Evolutionary conservation across 2,329 filamentous ascomycete species (phyloP).

Genomic region (Scopulariopsis brevicaulis): DNA sequence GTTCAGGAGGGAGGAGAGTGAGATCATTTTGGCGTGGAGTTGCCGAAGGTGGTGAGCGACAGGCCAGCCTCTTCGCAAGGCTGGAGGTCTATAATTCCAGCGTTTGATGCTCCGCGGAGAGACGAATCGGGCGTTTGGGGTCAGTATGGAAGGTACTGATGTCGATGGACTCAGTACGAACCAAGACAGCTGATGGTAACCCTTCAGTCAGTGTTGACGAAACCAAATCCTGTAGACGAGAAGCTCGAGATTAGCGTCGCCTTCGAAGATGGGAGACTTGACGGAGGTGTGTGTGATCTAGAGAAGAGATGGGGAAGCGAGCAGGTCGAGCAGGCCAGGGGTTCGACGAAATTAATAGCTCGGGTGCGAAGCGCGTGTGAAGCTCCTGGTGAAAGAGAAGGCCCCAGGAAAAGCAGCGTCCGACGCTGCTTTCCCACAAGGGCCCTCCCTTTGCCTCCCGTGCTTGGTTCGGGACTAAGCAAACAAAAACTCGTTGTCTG

Average conservation of each 20-base stretch:
- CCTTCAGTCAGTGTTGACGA: background rate
- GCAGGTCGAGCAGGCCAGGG: background rate
- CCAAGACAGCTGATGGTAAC: background rate
- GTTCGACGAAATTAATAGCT: background rate
- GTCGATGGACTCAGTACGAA: background rate
- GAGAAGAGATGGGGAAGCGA: background rate
- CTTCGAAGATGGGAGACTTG: background rate
- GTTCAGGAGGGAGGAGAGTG: conserved; percentile 56
- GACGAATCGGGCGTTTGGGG: too few relatives aligned
- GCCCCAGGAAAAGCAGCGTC: background rate
- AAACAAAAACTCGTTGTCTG: background rate
- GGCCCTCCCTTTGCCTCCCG: background rate
- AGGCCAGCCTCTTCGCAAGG: too few relatives aligned
- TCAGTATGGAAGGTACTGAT: too few relatives aligned
- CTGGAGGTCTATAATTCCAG: too few relatives aligned
- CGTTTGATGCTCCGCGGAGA: too few relatives aligned
- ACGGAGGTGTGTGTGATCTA: background rate
- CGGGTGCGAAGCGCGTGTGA: background rate
- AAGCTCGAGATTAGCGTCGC: background rate
- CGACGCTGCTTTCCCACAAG: background rate
- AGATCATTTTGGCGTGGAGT: conserved; percentile 37
- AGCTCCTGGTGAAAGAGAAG: background rate
- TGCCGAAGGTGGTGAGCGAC: too few relatives aligned
- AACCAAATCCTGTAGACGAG: background rate
- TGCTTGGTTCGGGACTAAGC: background rate